These are phyloP conservation scores for Suhomyces wounanorum DNA, from an alignment of 1,139 yeast genomes.

Conservation along the genomic window DNA sequence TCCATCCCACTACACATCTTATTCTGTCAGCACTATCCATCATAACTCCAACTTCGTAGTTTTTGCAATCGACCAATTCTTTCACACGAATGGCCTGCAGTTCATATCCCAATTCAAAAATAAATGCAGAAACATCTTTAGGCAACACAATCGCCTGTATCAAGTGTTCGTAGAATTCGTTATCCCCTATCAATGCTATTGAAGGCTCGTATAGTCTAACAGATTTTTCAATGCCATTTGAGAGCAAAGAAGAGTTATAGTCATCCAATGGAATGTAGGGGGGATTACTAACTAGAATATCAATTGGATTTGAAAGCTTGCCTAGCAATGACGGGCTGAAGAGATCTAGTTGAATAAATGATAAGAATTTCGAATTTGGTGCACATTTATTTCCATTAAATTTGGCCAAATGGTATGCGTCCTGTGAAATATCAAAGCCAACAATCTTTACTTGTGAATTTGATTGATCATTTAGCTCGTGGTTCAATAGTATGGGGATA, in stretches of 20 bases:
- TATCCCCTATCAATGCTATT: slow-evolving; percentile 73
- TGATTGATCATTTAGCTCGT: slow-evolving; percentile 26
- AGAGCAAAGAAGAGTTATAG: slow-evolving; percentile 33
- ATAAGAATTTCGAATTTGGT: slow-evolving; percentile 15
- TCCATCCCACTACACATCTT: slow-evolving; percentile 47
- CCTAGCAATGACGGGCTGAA: slow-evolving; percentile 3
- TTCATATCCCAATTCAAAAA: slow-evolving; percentile 45
- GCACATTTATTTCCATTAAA: slow-evolving; percentile 37
- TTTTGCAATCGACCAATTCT: slow-evolving; percentile 12
- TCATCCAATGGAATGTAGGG: slow-evolving; percentile 72
- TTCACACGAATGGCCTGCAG: slow-evolving; percentile 34
- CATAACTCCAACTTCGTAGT: slow-evolving; percentile 32
- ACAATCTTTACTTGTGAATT: slow-evolving; percentile 24
- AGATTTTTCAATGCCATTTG: slow-evolving; percentile 51
- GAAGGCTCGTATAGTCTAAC: slow-evolving; percentile 75
- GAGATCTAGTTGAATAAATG: slow-evolving; percentile 16
- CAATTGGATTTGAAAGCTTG: slow-evolving; percentile 23
- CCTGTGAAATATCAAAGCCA: slow-evolving; percentile 63
- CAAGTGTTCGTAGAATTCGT: slow-evolving; percentile 67
- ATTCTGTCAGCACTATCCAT: slow-evolving; percentile 34
- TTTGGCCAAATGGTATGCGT: slow-evolving; percentile 54
- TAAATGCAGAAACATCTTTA: slow-evolving; percentile 39
- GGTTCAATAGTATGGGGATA: slow-evolving; percentile 57
- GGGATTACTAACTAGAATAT: slow-evolving; percentile 78
- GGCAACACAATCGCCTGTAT: slow-evolving; percentile 43